Conservation (phyloP, 129 eudicot genomes). For the Artemisia argyi region DNA sequence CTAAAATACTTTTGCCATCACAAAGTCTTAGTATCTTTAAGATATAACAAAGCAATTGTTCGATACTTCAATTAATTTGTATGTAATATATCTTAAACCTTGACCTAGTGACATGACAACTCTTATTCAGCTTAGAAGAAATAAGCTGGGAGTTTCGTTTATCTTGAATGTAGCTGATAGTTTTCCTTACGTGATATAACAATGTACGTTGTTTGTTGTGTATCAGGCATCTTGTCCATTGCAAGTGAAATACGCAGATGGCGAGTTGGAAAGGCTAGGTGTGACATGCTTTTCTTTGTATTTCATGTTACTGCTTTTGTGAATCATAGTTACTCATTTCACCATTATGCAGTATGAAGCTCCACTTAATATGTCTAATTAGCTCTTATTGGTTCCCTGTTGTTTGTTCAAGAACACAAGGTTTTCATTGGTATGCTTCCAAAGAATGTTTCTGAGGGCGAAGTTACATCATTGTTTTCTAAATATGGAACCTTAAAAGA, state of each 20-base stretch:
- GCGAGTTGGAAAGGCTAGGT: constrained; percentile 99
- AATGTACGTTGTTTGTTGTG: constrained; percentile 35
- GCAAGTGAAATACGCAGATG: constrained; percentile 99
- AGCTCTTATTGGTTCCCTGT: constrained; percentile 7
- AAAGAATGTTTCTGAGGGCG: constrained; percentile 85
- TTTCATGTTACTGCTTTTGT: not conserved
- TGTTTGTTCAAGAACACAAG: constrained; percentile 69
- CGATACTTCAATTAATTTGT: no score
- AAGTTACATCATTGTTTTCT: constrained; percentile 78
- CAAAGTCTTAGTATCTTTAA: no score
- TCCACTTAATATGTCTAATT: constrained; percentile 24
- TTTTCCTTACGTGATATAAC: constrained; percentile 21
- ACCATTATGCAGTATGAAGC: not conserved
- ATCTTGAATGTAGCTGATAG: no score
- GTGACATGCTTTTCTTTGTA: constrained; percentile 27
- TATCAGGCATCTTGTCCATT: constrained; percentile 94
- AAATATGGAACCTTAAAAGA: constrained; percentile 82
- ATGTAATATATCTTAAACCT: no score
- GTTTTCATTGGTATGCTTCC: constrained; percentile 98
- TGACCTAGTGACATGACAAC: no score
- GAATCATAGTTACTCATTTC: constrained; percentile 3
- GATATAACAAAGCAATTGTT: no score
- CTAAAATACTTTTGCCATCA: no score
- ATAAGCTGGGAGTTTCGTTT: no score
- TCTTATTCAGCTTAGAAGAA: no score